Base-by-base conservation (phyloP, 1,284 basidiomycete genomes). In the Rhodofomes roseus region DNA sequence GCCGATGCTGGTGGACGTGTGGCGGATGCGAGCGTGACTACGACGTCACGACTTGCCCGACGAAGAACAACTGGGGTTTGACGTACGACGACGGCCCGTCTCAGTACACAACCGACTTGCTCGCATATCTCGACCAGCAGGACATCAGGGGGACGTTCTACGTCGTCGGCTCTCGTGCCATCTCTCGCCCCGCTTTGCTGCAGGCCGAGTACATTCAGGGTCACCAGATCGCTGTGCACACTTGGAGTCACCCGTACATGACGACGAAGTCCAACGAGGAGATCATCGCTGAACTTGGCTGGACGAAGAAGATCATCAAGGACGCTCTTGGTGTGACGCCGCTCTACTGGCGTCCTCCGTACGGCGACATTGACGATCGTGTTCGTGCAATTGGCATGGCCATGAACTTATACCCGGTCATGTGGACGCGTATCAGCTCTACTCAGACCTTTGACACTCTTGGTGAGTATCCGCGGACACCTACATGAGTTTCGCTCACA, bases 271-370 rank as follows among this genome's bases (percentile, higher is more conserved):
- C 87, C 58, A 95, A 90, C 73, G 91, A 94, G 61, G 74, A 93
- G 71, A 87, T 95, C 67, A 92, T 96, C 55, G 93, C 93, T 55
- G 93, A 95, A 74, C 80, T 96, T 51, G 92, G 89, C 9, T 95
- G 93, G 92, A 84, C 88, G 34, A 90, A 84, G 76, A 87, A 95
- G 76, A 79, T 89, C 62, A 95, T 95, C 74, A 85, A 87, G 70
- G 90, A 93, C 70, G 80, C 87, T 37, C 74, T 87, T 43, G 91
- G 91, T 61, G 85, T 90, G 16, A 87, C 85, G 1, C 87, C 87
- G 14, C 80, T 79, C 59, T 82, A 78, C 73, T 85, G 86, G 82
- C 76, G 87, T 43, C 86, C 87, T 29, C 86, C 86, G 16, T 88
- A 75, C 63, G 86, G 87, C 62, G 87, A 89, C 65, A 85, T 89